Evolutionary conservation across 208 protist genomes (phyloP), one percentile per base, ranked within the genome.

Genomic region (Trichomonas tenax): DNA sequence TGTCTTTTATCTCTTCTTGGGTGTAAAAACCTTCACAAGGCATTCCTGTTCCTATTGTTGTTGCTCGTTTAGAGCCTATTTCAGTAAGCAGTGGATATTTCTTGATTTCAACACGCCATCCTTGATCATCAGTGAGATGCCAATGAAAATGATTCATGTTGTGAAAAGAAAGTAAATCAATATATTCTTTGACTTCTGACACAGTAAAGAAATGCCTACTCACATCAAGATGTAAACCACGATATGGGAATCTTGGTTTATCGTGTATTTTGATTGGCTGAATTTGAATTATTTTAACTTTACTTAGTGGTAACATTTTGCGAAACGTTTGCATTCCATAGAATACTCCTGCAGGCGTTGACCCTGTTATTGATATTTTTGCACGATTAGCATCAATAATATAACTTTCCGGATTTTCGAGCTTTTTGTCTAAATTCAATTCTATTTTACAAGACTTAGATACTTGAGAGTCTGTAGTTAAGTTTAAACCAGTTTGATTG

Each of bases 81-180:
- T 44, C 0, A 44, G 49, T 82, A 8, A 96, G n/a, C 14, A 41
- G 11, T 9, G 93, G 93, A 45, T 82, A 96, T 82, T 63, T 81
- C 21, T 81, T 81, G 46, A 63, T 96, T 82, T 96, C 51, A 45
- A 88, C 21, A 14, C 63, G 14, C 46, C 48, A 96, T 2, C 63
- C 49, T 48, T 86, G 36, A 26, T 96, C 86, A 49, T 96, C 96
- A 38, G 23, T 51, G 1, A 96, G 17, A 21, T 96, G 96, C 4
- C 6, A 72, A 26, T 96, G 96, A 6, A 96, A 46, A 45, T n/a
- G 21, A 26, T 96, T 96, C 23, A 96, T 45, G 15, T 89, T 95
- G 10, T 63, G 51, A 46, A 45, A 36, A 34, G 48, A 36, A 36
- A 96, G 86, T 45, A 48, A 15, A 82, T 96, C 96, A 38, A 96